Evolutionary conservation across 2,329 filamentous ascomycete species (phyloP).

Genomic region (Xylaria sp.): DNA sequence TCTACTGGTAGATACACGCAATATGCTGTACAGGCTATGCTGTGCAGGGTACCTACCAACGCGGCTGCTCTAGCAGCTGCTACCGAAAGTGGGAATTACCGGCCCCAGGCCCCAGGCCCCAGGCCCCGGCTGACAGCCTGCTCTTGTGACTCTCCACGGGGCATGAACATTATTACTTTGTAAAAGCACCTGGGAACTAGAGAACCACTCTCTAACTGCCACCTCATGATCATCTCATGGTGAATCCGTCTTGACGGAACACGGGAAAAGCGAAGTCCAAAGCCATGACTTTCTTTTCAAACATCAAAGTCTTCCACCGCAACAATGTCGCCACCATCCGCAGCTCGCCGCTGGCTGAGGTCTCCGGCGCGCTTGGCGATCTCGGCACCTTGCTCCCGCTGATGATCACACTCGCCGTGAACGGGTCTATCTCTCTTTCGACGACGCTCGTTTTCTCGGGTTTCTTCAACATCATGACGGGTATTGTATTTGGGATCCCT

Average conservation of each 20-base stretch:
- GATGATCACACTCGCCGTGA: conserved; percentile 82
- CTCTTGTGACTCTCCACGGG: neutral
- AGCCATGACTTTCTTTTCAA: conserved; percentile 45
- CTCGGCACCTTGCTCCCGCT: conserved; percentile 78
- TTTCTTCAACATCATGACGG: conserved; percentile 85
- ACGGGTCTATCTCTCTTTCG: conserved; percentile 81
- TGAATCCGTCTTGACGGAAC: conserved; percentile 5
- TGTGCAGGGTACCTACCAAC: conserved; percentile 1
- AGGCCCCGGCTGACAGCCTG: neutral
- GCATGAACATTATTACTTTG: neutral
- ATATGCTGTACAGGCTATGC: conserved; percentile 3
- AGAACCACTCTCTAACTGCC: neutral
- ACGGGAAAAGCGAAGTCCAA: neutral
- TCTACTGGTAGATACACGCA: neutral
- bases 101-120: neutral
- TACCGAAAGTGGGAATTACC: neutral
- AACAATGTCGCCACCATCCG: conserved; percentile 64
- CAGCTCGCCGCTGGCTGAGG: conserved; percentile 69
- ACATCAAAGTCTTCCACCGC: conserved; percentile 52
- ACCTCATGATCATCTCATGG: conserved; percentile 10
- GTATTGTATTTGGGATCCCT: conserved; percentile 85
- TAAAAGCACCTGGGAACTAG: neutral
- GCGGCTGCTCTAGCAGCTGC: neutral
- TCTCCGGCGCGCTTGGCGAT: conserved; percentile 86
- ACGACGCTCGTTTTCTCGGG: conserved; percentile 91